Percentiles rank a stretch among this genome's conserved stretches.
phyloP scores from a whole-genome alignment of 345 rosid genomes.

The Euphorbia tirucalli region DNA sequence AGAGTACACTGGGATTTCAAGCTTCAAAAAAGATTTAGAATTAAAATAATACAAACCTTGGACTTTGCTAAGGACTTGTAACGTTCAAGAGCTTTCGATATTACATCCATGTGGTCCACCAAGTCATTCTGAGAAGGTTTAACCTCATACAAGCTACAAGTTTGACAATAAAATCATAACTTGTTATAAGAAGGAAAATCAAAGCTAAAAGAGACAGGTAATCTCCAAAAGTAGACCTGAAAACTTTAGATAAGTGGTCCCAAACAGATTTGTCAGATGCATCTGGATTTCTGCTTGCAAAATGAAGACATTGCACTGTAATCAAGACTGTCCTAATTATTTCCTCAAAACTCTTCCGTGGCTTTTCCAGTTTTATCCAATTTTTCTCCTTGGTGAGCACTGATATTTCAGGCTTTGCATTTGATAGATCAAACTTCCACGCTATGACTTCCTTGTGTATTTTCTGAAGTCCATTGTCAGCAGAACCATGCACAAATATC shows the following conservation, averaged over 20 bases:
- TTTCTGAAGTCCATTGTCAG: constrained; percentile 55
- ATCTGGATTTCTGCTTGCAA: constrained; percentile 50
- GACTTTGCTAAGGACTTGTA: constrained; percentile 52
- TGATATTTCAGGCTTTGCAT: constrained; percentile 49
- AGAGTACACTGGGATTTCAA: neutral
- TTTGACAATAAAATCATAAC: neutral
- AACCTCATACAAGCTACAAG: constrained; percentile 58
- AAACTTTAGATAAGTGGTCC: constrained; percentile 54
- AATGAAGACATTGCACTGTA: constrained; percentile 57
- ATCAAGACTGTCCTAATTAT: constrained; percentile 50
- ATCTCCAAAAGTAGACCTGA: constrained; percentile 40
- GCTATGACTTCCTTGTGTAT: constrained; percentile 57
- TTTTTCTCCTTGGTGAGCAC: constrained; percentile 58
- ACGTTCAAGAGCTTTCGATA: constrained; percentile 59
- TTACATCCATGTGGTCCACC: constrained; percentile 57
- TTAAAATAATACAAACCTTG: constrained; percentile 43
- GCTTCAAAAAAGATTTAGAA: neutral
- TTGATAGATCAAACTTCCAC: constrained; percentile 70
- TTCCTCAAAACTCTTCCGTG: constrained; percentile 70
- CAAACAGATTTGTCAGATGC: constrained; percentile 54
- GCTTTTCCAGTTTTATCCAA: constrained; percentile 71
- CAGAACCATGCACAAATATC: constrained; percentile 56
- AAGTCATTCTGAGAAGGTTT: constrained; percentile 78
- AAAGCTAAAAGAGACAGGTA: neutral
- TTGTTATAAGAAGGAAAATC: constrained; percentile 1